Evolutionary conservation across 1,284 basidiomycete genomes (phyloP), one percentile per base, ranked within the genome.

Genomic region (Pseudozyma thailandica): DNA sequence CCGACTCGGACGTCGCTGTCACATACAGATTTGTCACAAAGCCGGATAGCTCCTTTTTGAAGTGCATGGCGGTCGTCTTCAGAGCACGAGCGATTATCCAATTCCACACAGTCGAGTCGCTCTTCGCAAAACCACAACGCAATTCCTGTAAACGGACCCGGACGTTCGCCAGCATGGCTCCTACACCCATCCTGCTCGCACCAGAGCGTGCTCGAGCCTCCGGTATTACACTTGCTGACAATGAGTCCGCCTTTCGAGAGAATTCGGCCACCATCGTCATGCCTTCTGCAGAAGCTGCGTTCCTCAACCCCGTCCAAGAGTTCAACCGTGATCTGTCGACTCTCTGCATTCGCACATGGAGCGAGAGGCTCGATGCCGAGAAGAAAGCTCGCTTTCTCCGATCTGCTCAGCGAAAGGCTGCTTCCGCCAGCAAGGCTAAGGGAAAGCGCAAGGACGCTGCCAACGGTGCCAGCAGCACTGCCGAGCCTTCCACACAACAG

Each of bases 281-380:
- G 60, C 80, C 80, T 10, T 75, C 75, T 4, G 76, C 75, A 23
- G 76, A 80, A 38, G 79, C 82, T 12, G 84, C 84, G n/a, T 99
- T 99, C 84, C 85, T 98, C 60, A 99, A 99, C 82, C 95, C 96
- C 2, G 92, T 98, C 7, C 95, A 99, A 80, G 93, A 99, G 84
- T 99, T 97, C 86, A 99, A 99, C 84, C 88, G 96, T 41, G 95
- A 98, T 84, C 84, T 94, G 52, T 93, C 91, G 70, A 90, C 96
- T 31, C 91, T 94, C 7, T 91, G 90, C 65, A 98, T 98, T 63
- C 87, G 88, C 16, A 88, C 89, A 1, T 96, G 93, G 92, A 89
- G 90, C 62, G 89, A 94, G 74, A 86, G 89, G 41, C 78, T 89
- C 66, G 89, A 93, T 80, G 87, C 85, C 71, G 86, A 87, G 63